phyloP scores from a whole-genome alignment of 2,329 filamentous ascomycete genomes.

The Periglandula ipomoeae region DNA sequence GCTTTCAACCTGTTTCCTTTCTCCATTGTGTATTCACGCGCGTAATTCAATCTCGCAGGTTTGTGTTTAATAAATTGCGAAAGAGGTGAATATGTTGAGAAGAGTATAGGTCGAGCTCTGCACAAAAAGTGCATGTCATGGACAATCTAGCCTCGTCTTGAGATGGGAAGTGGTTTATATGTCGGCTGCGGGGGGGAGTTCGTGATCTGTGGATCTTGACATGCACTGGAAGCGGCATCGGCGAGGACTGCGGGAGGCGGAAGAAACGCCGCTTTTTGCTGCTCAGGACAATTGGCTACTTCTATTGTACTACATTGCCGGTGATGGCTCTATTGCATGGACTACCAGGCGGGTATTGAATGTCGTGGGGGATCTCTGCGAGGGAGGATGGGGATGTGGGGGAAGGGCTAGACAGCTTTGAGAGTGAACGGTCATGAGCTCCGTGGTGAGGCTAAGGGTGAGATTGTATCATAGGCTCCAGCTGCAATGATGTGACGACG shows the following conservation, averaged over 20 bases:
- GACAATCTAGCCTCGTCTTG: not conserved
- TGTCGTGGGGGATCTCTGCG: too few species aligned
- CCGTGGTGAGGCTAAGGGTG: too few species aligned
- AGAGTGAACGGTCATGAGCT: too few species aligned
- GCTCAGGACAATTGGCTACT: not conserved
- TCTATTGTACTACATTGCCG: not conserved
- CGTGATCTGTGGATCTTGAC: not conserved
- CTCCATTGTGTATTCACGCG: constrained; percentile 24
- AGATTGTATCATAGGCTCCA: too few species aligned
- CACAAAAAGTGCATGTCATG: not conserved
- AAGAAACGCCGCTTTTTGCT: not conserved
- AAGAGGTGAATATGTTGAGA: too few species aligned
- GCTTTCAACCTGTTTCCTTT: constrained; percentile 38
- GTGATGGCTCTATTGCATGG: too few species aligned
- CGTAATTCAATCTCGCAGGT: not conserved
- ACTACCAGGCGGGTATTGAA: too few species aligned
- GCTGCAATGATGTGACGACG: too few species aligned
- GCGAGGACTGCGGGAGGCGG: not conserved
- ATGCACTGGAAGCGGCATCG: not conserved
- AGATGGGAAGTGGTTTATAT: not conserved
- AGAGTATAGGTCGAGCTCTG: not conserved
- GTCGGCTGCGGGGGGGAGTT: not conserved
- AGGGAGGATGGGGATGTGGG: too few species aligned
- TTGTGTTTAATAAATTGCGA: not conserved
- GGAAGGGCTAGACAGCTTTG: too few species aligned